Conservation (phyloP, 805 yeast genomes). For the Nakazawaea sp. region DNA sequence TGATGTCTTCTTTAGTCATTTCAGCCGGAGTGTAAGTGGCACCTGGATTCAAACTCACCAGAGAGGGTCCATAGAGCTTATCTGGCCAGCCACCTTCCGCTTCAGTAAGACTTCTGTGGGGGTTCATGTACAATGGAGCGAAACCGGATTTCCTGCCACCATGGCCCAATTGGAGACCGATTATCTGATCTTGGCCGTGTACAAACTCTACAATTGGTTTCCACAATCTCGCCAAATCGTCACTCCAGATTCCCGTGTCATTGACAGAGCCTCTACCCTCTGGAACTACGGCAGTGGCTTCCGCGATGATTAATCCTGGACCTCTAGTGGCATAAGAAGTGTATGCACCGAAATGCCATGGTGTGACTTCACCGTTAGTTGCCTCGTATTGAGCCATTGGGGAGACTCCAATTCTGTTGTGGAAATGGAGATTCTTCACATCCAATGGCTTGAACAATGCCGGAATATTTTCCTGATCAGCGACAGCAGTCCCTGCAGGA, state of each 20-base stretch:
- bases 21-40: slow-evolving; percentile 27
- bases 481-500: slow-evolving; percentile 28
- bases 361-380: slow-evolving; percentile 32
- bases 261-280: slow-evolving; percentile 18
- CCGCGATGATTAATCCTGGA: slow-evolving; percentile 40
- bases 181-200: slow-evolving; percentile 35
- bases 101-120: slow-evolving; percentile 23
- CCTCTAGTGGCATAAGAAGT: slow-evolving; percentile 41
- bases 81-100: slow-evolving; percentile 36
- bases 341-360: slow-evolving; percentile 42
- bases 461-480: slow-evolving; percentile 24
- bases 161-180: slow-evolving; percentile 51
- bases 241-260: slow-evolving; percentile 41
- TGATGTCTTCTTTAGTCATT: slow-evolving; percentile 34
- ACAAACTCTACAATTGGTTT: slow-evolving; percentile 35
- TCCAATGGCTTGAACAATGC: slow-evolving; percentile 35
- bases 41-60: slow-evolving; percentile 21
- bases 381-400: slow-evolving; percentile 52
- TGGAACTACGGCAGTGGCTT: slow-evolving; percentile 23
- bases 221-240: slow-evolving; percentile 36
- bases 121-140: slow-evolving; percentile 22
- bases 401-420: slow-evolving; percentile 48
- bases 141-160: slow-evolving; percentile 45
- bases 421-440: slow-evolving; percentile 31
- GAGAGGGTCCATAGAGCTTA: slow-evolving; percentile 39